phyloP scores from a whole-genome alignment of 495 filamentous ascomycete species.

The Hyaloscypha finlandica region DNA sequence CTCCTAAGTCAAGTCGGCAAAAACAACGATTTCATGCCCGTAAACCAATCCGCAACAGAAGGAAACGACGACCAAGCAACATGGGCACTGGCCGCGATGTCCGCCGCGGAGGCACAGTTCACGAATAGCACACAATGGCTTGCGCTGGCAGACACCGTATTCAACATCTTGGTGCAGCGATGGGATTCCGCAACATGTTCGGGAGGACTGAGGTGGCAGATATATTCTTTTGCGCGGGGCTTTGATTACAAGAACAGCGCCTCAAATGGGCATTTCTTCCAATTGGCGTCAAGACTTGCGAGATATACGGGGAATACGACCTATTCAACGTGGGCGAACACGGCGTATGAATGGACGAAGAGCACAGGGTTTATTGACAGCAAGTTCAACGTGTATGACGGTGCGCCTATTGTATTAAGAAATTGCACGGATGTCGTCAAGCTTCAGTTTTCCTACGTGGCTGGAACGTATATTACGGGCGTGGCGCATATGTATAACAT shows the following conservation, averaged over 20 bases:
- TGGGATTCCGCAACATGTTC: constrained; percentile 67
- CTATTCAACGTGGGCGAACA: constrained; percentile 74
- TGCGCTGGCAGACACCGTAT: constrained; percentile 74
- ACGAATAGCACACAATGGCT: constrained; percentile 68
- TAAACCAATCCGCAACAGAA: constrained; percentile 59
- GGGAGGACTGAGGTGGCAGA: constrained; percentile 82
- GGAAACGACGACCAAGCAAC: constrained; percentile 71
- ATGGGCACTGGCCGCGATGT: constrained; percentile 69
- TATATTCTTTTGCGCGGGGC: constrained; percentile 69
- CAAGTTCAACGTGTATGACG: constrained; percentile 68
- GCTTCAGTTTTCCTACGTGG: constrained; percentile 77
- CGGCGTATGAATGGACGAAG: constrained; percentile 69
- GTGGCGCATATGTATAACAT: constrained; percentile 78
- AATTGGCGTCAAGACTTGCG: constrained; percentile 69
- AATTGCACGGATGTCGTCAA: constrained; percentile 62
- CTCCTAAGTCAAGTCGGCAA: constrained; percentile 61
- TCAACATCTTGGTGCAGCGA: constrained; percentile 65
- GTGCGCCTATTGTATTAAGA: constrained; percentile 43
- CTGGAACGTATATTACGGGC: constrained; percentile 72
- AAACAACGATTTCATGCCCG: constrained; percentile 60
- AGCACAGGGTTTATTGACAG: constrained; percentile 59
- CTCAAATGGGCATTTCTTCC: constrained; percentile 79
- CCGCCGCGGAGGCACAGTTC: constrained; percentile 62
- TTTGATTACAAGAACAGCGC: constrained; percentile 75
- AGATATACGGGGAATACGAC: constrained; percentile 73